Percentiles rank a stretch among this genome's conserved stretches.
phyloP scores from a whole-genome alignment of 306 rosid species.

The Psophocarpus tetragonolobus region DNA sequence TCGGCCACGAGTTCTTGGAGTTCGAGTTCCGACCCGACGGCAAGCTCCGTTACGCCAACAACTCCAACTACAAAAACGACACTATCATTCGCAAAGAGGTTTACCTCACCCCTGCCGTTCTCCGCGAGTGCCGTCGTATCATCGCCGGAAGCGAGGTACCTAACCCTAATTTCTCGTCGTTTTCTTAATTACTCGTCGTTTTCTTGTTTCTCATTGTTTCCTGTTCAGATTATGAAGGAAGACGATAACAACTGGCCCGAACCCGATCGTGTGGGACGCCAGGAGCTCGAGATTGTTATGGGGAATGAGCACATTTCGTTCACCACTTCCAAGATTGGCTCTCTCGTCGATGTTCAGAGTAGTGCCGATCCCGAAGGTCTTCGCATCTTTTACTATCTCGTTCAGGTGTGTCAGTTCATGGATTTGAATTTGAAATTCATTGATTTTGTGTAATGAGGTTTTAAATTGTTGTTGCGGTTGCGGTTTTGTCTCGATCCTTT shows the following conservation, averaged over 20 bases:
- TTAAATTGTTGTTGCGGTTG: neutral
- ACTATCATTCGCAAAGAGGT: conserved; percentile 98
- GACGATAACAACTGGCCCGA: conserved; percentile 99
- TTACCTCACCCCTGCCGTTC: conserved; percentile 86
- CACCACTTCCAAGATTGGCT: conserved; percentile 95
- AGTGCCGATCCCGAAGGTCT: conserved; percentile 99
- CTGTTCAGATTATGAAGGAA: conserved; percentile 83
- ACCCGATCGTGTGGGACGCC: conserved; percentile 93
- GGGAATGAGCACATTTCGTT: conserved; percentile 97
- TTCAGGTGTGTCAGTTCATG: conserved; percentile 62
- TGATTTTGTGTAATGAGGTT: neutral
- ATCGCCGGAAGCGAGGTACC: conserved; percentile 92
- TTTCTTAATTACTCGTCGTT: neutral
- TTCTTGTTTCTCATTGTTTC: neutral
- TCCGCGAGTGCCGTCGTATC: conserved; percentile 91
- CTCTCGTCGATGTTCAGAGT: conserved; percentile 94
- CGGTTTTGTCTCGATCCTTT: neutral
- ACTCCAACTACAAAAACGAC: conserved; percentile 98
- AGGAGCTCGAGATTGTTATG: conserved; percentile 98
- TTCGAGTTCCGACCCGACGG: conserved; percentile 93
- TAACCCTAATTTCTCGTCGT: conserved; percentile 1
- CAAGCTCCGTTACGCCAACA: conserved; percentile 94
- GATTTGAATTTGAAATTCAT: neutral
- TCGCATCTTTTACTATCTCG: conserved; percentile 96
- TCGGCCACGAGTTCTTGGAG: conserved; percentile 93